phyloP scores from a whole-genome alignment of 2,329 filamentous ascomycete species.

The Samsoniella hepiali region DNA sequence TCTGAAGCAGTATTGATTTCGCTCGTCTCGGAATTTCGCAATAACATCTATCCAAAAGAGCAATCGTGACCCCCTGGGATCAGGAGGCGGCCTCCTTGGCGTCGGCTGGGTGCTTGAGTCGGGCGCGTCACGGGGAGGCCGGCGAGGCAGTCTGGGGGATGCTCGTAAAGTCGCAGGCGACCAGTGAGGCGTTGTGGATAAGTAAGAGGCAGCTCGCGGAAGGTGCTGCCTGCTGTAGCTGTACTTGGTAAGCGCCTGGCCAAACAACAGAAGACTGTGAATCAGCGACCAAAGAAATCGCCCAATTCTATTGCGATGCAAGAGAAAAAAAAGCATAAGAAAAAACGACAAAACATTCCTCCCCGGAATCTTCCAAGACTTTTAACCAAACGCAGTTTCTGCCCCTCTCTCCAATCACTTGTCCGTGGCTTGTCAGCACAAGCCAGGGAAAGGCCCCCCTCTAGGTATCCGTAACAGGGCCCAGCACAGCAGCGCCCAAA shows the following conservation, averaged over 20 bases:
- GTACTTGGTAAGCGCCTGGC: too few relatives aligned
- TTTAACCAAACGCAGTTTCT: neutral
- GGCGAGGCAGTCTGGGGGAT: neutral
- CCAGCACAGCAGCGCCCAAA: neutral
- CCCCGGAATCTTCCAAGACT: neutral
- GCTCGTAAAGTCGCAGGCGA: neutral
- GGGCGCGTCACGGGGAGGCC: constrained; percentile 12
- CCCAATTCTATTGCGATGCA: neutral
- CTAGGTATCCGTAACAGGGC: too few relatives aligned
- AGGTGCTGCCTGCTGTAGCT: too few relatives aligned
- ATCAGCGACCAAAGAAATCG: neutral
- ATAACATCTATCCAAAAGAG: neutral
- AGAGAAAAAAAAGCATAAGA: neutral
- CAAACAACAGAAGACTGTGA: too few relatives aligned
- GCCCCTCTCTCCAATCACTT: neutral
- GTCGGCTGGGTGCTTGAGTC: neutral
- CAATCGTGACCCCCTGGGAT: neutral
- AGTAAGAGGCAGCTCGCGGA: neutral
- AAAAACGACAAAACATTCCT: neutral
- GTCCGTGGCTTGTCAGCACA: constrained; percentile 1
- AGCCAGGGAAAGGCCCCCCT: neutral
- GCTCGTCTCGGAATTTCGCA: neutral
- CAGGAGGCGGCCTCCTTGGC: constrained; percentile 5
- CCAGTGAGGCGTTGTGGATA: constrained; percentile 3
- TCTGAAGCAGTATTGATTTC: too few relatives aligned